A percentile compares a stretch with the other conserved stretches of the same genome.
Evolutionary conservation across 805 yeast genomes (phyloP).

Genomic region (Yarrowia porcina): DNA sequence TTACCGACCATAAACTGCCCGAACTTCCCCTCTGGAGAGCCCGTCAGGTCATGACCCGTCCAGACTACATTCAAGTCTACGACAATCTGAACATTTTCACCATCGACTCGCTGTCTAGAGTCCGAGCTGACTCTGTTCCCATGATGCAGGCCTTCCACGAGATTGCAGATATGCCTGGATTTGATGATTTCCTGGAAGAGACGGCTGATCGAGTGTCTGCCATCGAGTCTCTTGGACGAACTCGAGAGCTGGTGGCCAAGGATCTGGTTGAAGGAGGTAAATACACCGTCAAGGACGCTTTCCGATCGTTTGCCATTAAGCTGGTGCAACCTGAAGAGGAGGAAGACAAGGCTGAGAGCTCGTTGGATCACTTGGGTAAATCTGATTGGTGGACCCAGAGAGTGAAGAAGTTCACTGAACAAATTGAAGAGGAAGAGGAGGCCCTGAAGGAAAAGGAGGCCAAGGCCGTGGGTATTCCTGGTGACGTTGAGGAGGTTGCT

Average conservation of each 20-base stretch:
- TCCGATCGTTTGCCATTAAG: not conserved
- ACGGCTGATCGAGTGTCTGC: slow-evolving; percentile 67
- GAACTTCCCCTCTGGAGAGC: slow-evolving; percentile 80
- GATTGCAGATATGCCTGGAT: slow-evolving; percentile 66
- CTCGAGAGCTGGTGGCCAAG: slow-evolving; percentile 70
- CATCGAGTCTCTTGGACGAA: slow-evolving; percentile 73
- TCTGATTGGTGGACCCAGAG: slow-evolving; percentile 32
- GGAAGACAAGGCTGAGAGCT: slow-evolving; percentile 32
- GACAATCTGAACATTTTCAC: slow-evolving; percentile 78
- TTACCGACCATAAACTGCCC: slow-evolving; percentile 55
- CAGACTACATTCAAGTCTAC: slow-evolving; percentile 71
- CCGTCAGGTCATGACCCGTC: slow-evolving; percentile 78
- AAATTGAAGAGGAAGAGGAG: slow-evolving; percentile 1
- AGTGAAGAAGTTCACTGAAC: slow-evolving; percentile 27
- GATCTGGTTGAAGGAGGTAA: slow-evolving; percentile 50
- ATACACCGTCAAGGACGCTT: slow-evolving; percentile 29
- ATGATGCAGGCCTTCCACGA: slow-evolving; percentile 90
- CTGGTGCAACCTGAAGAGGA: slow-evolving; percentile 29
- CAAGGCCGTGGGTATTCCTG: not conserved
- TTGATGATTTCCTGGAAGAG: slow-evolving; percentile 61
- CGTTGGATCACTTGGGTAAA: slow-evolving; percentile 28
- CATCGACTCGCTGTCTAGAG: slow-evolving; percentile 65
- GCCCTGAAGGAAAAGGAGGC: slow-evolving; percentile 4
- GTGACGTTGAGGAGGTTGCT: not conserved
- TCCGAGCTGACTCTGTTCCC: slow-evolving; percentile 77